Conservation (phyloP, 2,329 filamentous ascomycete genomes). For the Aspergillus alliaceus region DNA sequence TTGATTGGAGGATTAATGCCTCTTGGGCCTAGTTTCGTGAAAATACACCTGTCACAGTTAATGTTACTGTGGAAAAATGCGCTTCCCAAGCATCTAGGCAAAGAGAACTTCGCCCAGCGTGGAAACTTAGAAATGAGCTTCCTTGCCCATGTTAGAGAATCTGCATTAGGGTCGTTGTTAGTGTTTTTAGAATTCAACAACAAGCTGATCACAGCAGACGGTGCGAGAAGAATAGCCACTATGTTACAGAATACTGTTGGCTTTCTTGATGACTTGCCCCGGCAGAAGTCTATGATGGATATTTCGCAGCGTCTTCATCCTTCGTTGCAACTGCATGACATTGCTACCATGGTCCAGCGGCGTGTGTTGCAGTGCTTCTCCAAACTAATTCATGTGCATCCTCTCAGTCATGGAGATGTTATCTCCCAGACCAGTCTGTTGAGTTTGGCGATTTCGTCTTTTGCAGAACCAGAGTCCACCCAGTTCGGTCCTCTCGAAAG, state of each 20-base stretch:
- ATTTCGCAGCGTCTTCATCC: constrained; percentile 79
- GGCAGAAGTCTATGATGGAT: constrained; percentile 83
- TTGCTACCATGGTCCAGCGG: constrained; percentile 89
- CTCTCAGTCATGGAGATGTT: constrained; percentile 79
- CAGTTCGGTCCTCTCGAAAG: constrained; percentile 77
- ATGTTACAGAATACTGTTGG: constrained; percentile 95
- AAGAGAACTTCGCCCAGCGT: constrained; percentile 82
- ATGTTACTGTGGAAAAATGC: constrained; percentile 97
- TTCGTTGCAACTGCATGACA: constrained; percentile 82
- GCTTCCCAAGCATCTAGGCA: constrained; percentile 87
- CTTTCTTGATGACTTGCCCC: constrained; percentile 81
- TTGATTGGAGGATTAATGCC: constrained; percentile 96
- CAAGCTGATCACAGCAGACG: constrained; percentile 85
- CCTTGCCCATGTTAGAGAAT: constrained; percentile 90
- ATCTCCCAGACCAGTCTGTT: constrained; percentile 88
- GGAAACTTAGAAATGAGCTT: constrained; percentile 89
- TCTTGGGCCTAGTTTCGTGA: constrained; percentile 95
- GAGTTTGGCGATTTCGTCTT: constrained; percentile 83
- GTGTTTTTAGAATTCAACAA: constrained; percentile 94
- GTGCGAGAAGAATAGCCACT: constrained; percentile 84
- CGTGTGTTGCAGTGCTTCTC: constrained; percentile 94
- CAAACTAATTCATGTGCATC: constrained; percentile 84
- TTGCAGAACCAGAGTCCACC: constrained; percentile 80
- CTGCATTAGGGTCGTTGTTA: constrained; percentile 84
- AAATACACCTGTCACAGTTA: constrained; percentile 93